Evolutionary conservation across 768 basidiomycete species (phyloP), one percentile per base, ranked within the genome.

Genomic region (Termitomyces sp.): DNA sequence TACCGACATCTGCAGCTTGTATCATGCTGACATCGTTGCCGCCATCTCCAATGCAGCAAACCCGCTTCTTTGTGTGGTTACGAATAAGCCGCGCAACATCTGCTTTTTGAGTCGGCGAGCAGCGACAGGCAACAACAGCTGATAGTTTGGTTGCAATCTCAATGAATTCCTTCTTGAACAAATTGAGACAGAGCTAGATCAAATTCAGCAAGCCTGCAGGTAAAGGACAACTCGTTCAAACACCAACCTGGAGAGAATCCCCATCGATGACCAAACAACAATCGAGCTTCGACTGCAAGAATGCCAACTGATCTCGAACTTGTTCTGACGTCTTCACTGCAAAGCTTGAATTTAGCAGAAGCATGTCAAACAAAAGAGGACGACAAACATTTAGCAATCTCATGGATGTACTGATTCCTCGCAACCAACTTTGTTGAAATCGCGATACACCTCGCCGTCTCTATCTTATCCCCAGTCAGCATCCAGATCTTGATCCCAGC

Each of bases 1-100:
- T 50, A 94, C 95, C 96, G 59, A 99, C 95, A 67, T 98, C 94
- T 2, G 97, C 97, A 1, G 97, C 97, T 69, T 98, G 97, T 61
- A 99, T 99, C 97, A 99, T 99, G 71, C 92, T 94, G 62, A 99
- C 97, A 70, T 99, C 97, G 71, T 99, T 99, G 4, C 97, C 97
- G 36, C 97, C 97, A 74, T 99, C 97, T 2, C 97, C 97, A 59
- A 98, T 98, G 69, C 97, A 98, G 71, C 96, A 98, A 0, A 99
- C 96, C 0, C 96, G 86, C 72, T 98, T 98, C 75, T 86, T 90
- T 3, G 96, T 97, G 69, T 88, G 87, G 18, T 82, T 79, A 7
- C 97, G 88, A 62, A 99, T 98, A 38, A 99, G 77, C 4, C 93
- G 84, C 0, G 97, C 96, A 4, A 99, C 93, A 69, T 98, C 96